These are phyloP conservation scores for Pharus latifolius DNA, from an alignment of 176 grass and related monocot species.

Conservation along the genomic window DNA sequence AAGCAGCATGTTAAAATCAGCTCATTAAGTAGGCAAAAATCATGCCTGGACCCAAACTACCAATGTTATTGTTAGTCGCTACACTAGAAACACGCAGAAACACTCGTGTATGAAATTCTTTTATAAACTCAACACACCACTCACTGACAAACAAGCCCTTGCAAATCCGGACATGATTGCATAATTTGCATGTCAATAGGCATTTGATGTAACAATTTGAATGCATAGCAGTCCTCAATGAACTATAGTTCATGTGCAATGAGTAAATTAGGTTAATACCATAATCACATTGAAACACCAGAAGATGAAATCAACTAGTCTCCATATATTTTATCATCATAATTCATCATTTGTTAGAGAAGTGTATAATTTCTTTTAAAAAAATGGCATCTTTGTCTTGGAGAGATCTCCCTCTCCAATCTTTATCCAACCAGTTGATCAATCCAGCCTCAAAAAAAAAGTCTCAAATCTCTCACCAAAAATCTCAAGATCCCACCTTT, in stretches of 20 bases:
- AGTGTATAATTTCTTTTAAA: slow-evolving; percentile 22
- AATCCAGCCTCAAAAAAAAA: background rate
- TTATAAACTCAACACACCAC: no score
- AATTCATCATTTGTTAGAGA: background rate
- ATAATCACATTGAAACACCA: background rate
- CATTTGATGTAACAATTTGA: no score
- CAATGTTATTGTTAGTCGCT: background rate
- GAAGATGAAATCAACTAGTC: slow-evolving; percentile 8
- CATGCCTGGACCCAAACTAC: background rate
- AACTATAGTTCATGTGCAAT: no score
- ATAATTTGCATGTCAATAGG: no score
- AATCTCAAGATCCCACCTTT: background rate
- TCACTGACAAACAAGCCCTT: no score
- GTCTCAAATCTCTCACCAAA: slow-evolving; percentile 21
- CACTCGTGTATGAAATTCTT: no score
- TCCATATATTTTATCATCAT: background rate
- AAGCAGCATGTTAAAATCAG: background rate
- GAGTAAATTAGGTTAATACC: no score
- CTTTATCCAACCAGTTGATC: background rate
- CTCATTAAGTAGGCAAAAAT: background rate
- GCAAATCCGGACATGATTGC: no score
- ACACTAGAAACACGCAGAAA: background rate
- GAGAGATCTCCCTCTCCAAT: background rate
- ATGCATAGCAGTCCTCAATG: no score
- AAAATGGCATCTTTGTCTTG: slow-evolving; percentile 14